phyloP scores from a whole-genome alignment of 192 early-diverging fungal genomes.

The Backusella mclennaniae region DNA sequence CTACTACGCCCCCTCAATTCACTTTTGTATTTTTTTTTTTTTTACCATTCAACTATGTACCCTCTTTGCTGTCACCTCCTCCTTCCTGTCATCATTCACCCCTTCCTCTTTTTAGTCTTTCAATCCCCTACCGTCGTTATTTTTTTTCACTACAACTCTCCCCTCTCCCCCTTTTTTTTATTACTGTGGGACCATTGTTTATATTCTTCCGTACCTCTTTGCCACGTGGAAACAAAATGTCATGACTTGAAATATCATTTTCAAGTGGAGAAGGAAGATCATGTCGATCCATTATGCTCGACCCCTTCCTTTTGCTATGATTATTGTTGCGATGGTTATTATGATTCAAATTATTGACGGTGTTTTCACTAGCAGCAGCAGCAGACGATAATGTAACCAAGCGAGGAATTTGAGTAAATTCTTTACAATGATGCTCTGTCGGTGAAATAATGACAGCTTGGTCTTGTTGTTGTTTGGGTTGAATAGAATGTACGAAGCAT shows the following conservation, averaged over 20 bases:
- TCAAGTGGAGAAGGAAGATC: constrained; percentile 6
- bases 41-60: background rate
- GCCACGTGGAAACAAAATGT: constrained; percentile 1
- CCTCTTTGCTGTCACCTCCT: background rate
- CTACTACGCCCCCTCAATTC: background rate
- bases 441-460: constrained; percentile 3
- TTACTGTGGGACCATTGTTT: background rate
- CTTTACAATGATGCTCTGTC: background rate
- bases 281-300: background rate
- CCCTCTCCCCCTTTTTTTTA: background rate
- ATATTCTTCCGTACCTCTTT: constrained; percentile 5
- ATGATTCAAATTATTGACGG: background rate
- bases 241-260: constrained; percentile 3
- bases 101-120: background rate
- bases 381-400: background rate
- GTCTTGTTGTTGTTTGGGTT: background rate
- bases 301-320: background rate
- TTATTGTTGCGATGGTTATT: background rate
- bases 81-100: background rate
- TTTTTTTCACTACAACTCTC: background rate
- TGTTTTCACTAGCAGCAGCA: background rate
- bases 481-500: background rate
- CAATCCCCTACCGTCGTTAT: background rate
- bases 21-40: background rate
- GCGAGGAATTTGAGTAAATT: constrained; percentile 3